Base-by-base conservation (phyloP, 1,284 basidiomycete genomes). In the Ustilago vetiveriae region DNA sequence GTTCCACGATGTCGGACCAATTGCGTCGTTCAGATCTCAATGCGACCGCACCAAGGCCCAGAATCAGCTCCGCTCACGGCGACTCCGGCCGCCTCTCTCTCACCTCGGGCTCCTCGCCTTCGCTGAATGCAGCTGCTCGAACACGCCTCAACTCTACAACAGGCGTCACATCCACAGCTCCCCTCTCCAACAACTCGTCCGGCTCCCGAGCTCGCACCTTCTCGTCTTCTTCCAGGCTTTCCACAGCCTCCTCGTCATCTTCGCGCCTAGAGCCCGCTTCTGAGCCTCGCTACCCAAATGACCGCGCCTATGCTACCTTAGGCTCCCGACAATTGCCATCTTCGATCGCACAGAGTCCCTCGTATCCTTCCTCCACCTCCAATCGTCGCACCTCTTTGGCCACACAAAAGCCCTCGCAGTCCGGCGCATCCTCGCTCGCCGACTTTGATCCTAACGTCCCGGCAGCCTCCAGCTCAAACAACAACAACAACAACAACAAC, bases 351-450 rank as follows among this genome's bases (percentile, higher is more conserved):
- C 51, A 51, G 29, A 41, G 38, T 17, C 37, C 50, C 16, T 38
- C 49, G 0, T 33, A 62, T 14, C 45, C 55, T 11, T 50, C 47
- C 9, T 37, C 13, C 42, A 47, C 35, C 6, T 16, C 49, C 6
- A 49, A 56, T 14, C 62, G 68, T 36, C 47, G 62, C 14, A 54
- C 59, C 21, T 71, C 68, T 4, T 66, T 62, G 62, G 58, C 68
- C 3, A 46, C 53, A 6, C 53, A 51, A 9, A 66, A 62, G 46
- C 38, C 52, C 16, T 45, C 52, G 0, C 53, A 53, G 19, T 42
- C 54, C 3, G 39, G 24, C 4, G 23, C 32, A 6, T 30, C 49
- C 0, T 50, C 50, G 17, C 65, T 68, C 8, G 40, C 51, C 22
- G 66, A 63, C 32, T 58, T 52, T 9, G 51, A 63, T 22, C 47